Base-by-base conservation (phyloP, 1,284 basidiomycete species). In the Afroboletus lepidellus region DNA sequence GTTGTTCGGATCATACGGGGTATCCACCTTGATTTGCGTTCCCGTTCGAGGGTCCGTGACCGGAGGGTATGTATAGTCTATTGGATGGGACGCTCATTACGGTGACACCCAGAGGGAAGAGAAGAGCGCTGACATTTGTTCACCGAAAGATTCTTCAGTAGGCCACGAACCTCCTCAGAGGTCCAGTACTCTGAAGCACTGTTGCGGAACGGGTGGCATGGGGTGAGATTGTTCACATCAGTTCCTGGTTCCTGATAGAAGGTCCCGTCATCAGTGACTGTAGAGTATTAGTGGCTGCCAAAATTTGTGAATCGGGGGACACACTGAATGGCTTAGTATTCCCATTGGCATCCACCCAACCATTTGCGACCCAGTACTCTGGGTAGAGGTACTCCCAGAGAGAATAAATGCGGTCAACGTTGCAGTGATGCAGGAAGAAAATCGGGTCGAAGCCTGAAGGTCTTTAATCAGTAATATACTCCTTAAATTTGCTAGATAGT, bases 371-470 rank as follows among this genome's bases (percentile, higher is more conserved):
- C 57, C 57, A 56, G 20, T 59, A 61, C 0, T 61, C 1, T 5
- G 59, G 46, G 12, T 59, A 59, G 15, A 59, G 9, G n/a, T 61
- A 57, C 32, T 59, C 59, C 58, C 59, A 61, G 41, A 59, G 57
- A 2, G 57, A 52, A 20, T 59, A 61, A 7, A 59, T 7, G n/a
- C 57, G 57, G 18, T 58, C 57, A 7, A 58, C 46, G 21, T 61
- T 59, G 30, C 59, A 56, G 11, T 59, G 58, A 21, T 59, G 58
- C 27, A 59, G 16, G 21, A 27, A 52, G 49, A 59, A 59, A 8
- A 59, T 59, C 1, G 60, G 59, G 30, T 59, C 58, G 29, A 52
- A 59, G 8, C 18, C 58, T 59, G 8, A 2, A 21, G 29, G 3
- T 1, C 16, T 16, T 36, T 23, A 21, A 27, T 49, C n/a, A 8